Evolutionary conservation across 1,139 yeast species (phyloP), one percentile per base, ranked within the genome.

Genomic region (Debaryomyces robertsiae): DNA sequence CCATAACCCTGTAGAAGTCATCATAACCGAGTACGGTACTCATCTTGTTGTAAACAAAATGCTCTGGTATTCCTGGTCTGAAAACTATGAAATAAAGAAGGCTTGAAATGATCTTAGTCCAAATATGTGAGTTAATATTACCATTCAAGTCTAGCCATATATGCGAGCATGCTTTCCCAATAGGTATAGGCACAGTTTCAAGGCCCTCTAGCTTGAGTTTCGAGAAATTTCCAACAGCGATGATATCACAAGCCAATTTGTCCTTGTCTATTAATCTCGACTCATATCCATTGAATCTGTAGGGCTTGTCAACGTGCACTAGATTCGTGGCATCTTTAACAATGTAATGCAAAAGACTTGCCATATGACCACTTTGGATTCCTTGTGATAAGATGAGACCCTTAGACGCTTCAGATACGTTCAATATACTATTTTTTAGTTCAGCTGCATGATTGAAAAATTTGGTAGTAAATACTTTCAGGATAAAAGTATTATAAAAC

Each of bases 131-230:
- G 49, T 84, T 81, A 18, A 87, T 70, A 22, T 70, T 61, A 1
- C 95, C 94, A 31, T 69, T 60, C 25, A 83, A 60, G 49, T 83
- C 86, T 7, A 86, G 68, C 96, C 96, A 89, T 9, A 86, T 61
- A 38, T 77, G 77, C 1, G 85, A 76, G 43, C 89, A 82, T 1
- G 93, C 81, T 22, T 69, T 63, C 0, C 82, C 84, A 2, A 72
- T 57, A 0, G 91, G 85, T 1, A 84, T 76, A 0, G 76, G 64
- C 0, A 54, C 52, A 25, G 39, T 52, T 1, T 34, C 36, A 4
- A 42, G 6, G 27, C 16, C 36, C 9, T 27, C 34, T 14, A 9
- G 24, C 36, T 18, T 30, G 32, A n/a, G 15, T 38, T 30, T 6
- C 10, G 23, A 17, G 16, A 6, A 24, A n/a, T 39, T 39, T 4